Evolutionary conservation across 176 grass and related monocot genomes (phyloP), one percentile per base, ranked within the genome.

Genomic region (Saccharum spontaneum): DNA sequence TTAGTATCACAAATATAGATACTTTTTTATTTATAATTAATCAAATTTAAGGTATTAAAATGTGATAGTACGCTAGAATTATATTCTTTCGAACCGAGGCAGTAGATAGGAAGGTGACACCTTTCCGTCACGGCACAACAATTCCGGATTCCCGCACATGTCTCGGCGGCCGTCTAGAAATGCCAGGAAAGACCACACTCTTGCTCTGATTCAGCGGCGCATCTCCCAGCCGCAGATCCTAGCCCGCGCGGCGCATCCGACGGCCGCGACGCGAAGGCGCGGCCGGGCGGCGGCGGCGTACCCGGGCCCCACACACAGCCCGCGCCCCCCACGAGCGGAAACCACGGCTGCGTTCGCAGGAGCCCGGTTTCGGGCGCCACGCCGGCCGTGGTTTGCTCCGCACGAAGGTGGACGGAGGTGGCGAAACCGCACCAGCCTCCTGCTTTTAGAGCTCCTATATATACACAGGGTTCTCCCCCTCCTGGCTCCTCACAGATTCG

Each of bases 301-400:
- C 3, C 1, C 55, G 7, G 8, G 8, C 0, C 22, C n/a, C 41
- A 36, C 34, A 36, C 41, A 6, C 74, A 8, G 0, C 28, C 6
- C 10, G 0, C 77, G 3, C 0, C 55, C 16, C 16, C 10, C 67
- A 20, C 55, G 33, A 34, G 54, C 57, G 66, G 40, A 84, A 90
- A 90, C 83, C 72, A 31, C 82, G 71, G 60, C 45, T 60, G 60
- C 76, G 24, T 44, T 31, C n/a, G 43, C 52, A 14, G 31, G 65
- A 78, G 73, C 67, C 67, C 36, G 79, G 83, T 73, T 83, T 90
- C 8, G 36, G 16, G 10, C 71, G 73, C 73, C 83, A 82, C 82
- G 82, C 69, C 75, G n/a, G 82, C 69, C 75, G n/a, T 85, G 82
- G 87, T 85, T 90, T 86, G 23, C 83, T 65, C 1, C 83, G 36